Conservation (phyloP, 1,284 basidiomycete species). For the Inonotus obliquus region DNA sequence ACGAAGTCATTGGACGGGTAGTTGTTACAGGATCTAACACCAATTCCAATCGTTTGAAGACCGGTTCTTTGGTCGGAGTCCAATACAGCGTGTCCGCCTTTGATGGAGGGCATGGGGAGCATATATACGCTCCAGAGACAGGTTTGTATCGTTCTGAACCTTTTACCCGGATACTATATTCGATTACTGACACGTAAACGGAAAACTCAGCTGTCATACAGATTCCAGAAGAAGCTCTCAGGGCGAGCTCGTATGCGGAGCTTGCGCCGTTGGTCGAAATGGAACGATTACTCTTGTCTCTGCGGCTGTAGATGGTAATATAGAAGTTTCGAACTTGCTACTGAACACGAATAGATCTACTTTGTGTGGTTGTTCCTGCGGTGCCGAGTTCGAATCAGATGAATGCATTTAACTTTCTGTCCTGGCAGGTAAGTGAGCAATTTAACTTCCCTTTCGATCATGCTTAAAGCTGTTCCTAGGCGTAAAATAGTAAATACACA, state of each 20-base stretch:
- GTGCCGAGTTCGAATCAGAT: conserved; percentile 21
- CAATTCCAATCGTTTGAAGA: conserved; percentile 15
- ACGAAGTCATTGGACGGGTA: conserved; percentile 23
- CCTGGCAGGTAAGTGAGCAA: conserved; percentile 7
- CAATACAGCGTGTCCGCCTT: conserved; percentile 21
- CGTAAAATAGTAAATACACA: conserved; percentile 24
- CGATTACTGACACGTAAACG: background rate
- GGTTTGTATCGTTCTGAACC: background rate
- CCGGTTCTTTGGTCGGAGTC: conserved; percentile 20
- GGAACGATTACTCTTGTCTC: conserved; percentile 25
- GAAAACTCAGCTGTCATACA: conserved; percentile 1
- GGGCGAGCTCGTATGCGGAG: conserved; percentile 14
- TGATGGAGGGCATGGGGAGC: conserved; percentile 25
- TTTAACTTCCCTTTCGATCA: background rate
- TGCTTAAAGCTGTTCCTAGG: conserved; percentile 3
- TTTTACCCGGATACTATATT: background rate
- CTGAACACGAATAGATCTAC: conserved; percentile 22
- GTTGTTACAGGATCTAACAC: conserved; percentile 18
- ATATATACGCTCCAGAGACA: conserved; percentile 18
- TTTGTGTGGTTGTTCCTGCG: conserved; percentile 22
- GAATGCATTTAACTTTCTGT: conserved; percentile 23
- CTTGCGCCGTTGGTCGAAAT: conserved; percentile 22
- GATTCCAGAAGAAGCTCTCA: conserved; percentile 8
- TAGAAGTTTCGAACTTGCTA: conserved; percentile 21
- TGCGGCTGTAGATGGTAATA: conserved; percentile 21